These are phyloP conservation scores for Plasmodium yoelii DNA, from an alignment of 169 alveolate genomes.

Conservation along the genomic window DNA sequence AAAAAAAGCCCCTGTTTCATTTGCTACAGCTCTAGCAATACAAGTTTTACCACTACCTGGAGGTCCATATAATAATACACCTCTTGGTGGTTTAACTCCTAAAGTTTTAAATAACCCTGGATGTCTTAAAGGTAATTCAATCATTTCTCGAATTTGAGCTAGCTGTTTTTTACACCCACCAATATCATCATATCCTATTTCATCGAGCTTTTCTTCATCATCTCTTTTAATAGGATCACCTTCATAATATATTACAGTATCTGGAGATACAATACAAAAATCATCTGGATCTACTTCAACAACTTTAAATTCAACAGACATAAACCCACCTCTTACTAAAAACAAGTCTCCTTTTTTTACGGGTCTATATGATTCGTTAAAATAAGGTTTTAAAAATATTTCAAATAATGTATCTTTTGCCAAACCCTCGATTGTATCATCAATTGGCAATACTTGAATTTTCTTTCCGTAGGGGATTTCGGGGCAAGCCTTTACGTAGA, in stretches of 20 bases:
- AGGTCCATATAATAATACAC: conserved; percentile 99
- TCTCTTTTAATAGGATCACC: conserved; percentile 99
- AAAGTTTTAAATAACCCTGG: conserved; percentile 99
- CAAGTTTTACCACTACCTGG: conserved; percentile 99
- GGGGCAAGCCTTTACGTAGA: conserved; percentile 95
- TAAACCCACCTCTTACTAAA: conserved; percentile 99
- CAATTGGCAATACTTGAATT: conserved; percentile 98
- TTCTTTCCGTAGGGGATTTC: conserved; percentile 99
- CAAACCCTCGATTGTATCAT: conserved; percentile 99
- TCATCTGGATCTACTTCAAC: conserved; percentile 99
- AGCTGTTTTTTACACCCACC: conserved; percentile 99
- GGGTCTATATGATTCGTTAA: conserved; percentile 99
- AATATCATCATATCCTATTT: conserved; percentile 99
- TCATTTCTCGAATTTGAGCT: conserved; percentile 99
- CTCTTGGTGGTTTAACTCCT: conserved; percentile 99
- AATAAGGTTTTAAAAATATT: conserved; percentile 98
- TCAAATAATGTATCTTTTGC: conserved; percentile 97
- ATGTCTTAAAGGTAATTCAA: conserved; percentile 98
- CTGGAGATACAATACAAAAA: conserved; percentile 99
- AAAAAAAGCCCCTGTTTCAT: conserved; percentile 98
- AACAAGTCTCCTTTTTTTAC: conserved; percentile 99
- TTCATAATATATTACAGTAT: conserved; percentile 93
- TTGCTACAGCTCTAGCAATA: conserved; percentile 99
- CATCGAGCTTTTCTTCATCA: conserved; percentile 99
- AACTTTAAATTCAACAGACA: conserved; percentile 99